phyloP scores from a whole-genome alignment of 345 rosid genomes.

The Citrus trifoliata region DNA sequence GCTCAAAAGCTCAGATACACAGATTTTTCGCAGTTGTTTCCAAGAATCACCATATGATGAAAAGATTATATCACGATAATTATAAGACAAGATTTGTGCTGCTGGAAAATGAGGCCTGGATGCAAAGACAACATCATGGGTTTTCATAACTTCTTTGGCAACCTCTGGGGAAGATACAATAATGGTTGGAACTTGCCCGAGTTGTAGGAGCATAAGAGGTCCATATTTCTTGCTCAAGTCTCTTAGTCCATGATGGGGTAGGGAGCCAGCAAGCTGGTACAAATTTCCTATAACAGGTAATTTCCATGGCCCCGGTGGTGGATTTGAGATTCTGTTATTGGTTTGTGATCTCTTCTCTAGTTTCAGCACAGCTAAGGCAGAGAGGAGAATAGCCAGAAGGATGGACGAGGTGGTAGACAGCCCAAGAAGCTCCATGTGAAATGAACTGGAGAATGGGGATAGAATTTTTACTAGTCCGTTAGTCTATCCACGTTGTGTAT shows the following conservation, averaged over 20 bases:
- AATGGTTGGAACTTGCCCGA: slow-evolving; percentile 19
- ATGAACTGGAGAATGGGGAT: too few species aligned
- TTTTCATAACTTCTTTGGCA: slow-evolving; percentile 31
- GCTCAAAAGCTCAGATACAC: not conserved
- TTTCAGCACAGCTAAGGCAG: not conserved
- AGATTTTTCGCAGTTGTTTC: slow-evolving; percentile 11
- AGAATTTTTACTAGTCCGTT: too few species aligned
- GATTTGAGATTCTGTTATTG: not conserved
- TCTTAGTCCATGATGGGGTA: slow-evolving; percentile 19
- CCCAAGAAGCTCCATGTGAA: too few species aligned
- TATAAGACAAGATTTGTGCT: not conserved
- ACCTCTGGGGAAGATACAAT: slow-evolving; percentile 26
- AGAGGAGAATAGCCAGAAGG: not conserved
- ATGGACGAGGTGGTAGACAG: too few species aligned
- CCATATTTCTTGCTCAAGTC: slow-evolving; percentile 18
- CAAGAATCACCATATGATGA: slow-evolving; percentile 12
- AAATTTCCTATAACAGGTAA: slow-evolving; percentile 35
- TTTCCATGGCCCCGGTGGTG: slow-evolving; percentile 38
- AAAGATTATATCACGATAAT: not conserved
- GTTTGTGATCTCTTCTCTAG: not conserved
- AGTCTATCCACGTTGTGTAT: too few species aligned
- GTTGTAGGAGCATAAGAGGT: slow-evolving; percentile 23
- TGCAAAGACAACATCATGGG: slow-evolving; percentile 26
- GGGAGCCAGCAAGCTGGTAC: slow-evolving; percentile 15
- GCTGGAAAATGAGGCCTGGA: slow-evolving; percentile 15